These are phyloP conservation scores for Comarum palustre DNA, from an alignment of 306 rosid genomes.

Conservation along the genomic window DNA sequence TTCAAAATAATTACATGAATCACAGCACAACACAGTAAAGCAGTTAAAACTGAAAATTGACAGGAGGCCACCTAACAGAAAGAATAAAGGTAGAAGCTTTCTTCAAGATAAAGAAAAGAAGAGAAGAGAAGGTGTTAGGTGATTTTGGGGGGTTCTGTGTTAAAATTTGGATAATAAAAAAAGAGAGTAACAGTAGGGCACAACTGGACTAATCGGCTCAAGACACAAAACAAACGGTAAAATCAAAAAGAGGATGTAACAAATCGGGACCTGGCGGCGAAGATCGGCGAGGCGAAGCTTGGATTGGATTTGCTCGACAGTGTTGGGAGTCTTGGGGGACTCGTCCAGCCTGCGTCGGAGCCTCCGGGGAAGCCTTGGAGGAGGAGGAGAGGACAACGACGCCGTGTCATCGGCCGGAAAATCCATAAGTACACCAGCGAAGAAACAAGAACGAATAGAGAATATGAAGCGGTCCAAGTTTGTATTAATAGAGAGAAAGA, in stretches of 20 bases:
- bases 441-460: neutral
- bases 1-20: neutral
- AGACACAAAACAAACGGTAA: slow-evolving; percentile 13
- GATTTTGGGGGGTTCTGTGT: neutral
- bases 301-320: slow-evolving; percentile 81
- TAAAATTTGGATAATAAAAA: too few species aligned
- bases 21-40: too few species aligned
- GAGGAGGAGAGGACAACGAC: slow-evolving; percentile 48
- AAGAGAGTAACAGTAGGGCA: too few species aligned
- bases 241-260: neutral
- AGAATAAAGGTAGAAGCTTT: neutral
- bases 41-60: slow-evolving; percentile 29
- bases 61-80: slow-evolving; percentile 35
- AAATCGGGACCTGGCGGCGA: slow-evolving; percentile 71
- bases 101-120: neutral
- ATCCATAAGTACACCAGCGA: slow-evolving; percentile 45
- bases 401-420: slow-evolving; percentile 41
- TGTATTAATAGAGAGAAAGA: neutral
- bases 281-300: slow-evolving; percentile 84
- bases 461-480: neutral
- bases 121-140: neutral
- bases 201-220: too few species aligned
- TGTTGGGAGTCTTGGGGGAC: slow-evolving; percentile 57
- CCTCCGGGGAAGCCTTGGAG: slow-evolving; percentile 67
- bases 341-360: slow-evolving; percentile 58